Conservation (phyloP, 305 asterid species). For the Solanum hybrid region DNA sequence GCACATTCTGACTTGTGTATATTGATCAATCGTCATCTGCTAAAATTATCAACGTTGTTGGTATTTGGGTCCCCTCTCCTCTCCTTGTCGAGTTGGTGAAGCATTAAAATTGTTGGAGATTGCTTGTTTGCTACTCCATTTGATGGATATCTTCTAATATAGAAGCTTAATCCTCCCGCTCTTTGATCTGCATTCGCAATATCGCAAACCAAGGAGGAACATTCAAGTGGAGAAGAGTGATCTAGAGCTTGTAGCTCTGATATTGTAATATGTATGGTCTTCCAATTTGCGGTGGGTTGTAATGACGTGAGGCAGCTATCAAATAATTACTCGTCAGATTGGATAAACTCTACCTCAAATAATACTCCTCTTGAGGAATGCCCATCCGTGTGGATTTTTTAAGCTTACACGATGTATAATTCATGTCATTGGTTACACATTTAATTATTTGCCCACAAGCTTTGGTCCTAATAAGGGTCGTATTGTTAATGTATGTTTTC, state of each 20-base stretch:
- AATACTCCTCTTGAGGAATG: neutral
- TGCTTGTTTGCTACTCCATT: neutral
- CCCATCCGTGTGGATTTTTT: neutral
- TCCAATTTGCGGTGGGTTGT: neutral
- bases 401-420: neutral
- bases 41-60: neutral
- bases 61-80: neutral
- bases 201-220: neutral
- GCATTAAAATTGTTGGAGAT: neutral
- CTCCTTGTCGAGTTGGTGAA: neutral
- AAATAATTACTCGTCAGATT: neutral
- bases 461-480: neutral
- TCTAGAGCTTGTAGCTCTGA: neutral
- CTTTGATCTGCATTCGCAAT: neutral
- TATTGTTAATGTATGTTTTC: neutral
- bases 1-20: neutral
- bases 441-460: neutral
- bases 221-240: neutral
- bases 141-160: neutral
- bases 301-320: neutral
- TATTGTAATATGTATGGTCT: neutral
- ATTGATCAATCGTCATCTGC: neutral
- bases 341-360: neutral
- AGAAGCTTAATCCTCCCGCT: neutral
- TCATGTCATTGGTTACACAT: neutral